Percentiles rank a stretch among this genome's conserved stretches.
These are phyloP conservation scores for Cymbopogon citratus DNA, from an alignment of 176 grass and related monocot species.

Conservation along the genomic window DNA sequence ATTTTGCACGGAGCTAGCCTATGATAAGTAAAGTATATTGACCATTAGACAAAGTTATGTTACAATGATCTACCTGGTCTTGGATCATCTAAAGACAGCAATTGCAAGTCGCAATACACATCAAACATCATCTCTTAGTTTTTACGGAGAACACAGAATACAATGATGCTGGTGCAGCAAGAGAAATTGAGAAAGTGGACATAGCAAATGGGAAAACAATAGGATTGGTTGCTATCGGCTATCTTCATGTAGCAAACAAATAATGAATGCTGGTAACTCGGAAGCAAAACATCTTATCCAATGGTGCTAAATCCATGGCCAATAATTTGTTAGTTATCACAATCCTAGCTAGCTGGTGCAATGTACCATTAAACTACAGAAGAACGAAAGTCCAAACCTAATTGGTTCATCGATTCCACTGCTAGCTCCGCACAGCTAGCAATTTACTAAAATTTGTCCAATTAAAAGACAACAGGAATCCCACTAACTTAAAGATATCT, in stretches of 20 bases:
- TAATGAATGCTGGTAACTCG: not conserved
- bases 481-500: not conserved
- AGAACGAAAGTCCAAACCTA: not conserved
- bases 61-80: not conserved
- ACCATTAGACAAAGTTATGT: not conserved
- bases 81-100: not conserved
- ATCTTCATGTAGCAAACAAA: not conserved
- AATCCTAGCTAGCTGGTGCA: not conserved
- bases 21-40: not conserved
- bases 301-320: not conserved
- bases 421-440: not conserved
- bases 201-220: not conserved
- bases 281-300: not conserved
- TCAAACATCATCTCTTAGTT: not conserved
- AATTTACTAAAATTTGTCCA: not conserved
- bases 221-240: not conserved
- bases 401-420: not conserved
- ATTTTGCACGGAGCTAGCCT: not conserved
- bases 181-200: not conserved
- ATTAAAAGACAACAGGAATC: not conserved
- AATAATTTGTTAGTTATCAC: not conserved
- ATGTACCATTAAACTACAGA: not conserved
- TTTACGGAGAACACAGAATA: not conserved
- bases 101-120: not conserved
- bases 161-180: not conserved